A percentile compares a stretch with the other conserved stretches of the same genome.
These are phyloP conservation scores for Bruguiera sexangula DNA, from an alignment of 345 rosid species.

Conservation along the genomic window DNA sequence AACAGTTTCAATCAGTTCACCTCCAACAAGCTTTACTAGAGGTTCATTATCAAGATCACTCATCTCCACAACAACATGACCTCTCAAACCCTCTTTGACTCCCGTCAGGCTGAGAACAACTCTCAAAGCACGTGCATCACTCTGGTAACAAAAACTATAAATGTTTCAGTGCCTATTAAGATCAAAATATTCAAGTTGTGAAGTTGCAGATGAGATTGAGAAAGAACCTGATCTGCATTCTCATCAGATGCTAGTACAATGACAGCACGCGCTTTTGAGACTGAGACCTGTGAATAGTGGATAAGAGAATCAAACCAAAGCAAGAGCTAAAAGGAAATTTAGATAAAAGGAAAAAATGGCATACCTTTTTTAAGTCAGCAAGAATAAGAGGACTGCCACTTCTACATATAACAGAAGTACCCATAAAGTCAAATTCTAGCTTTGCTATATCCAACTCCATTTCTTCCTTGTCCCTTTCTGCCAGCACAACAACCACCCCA, in stretches of 20 bases:
- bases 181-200: slow-evolving; percentile 5
- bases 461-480: slow-evolving; percentile 93
- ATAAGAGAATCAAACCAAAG: slow-evolving; percentile 8
- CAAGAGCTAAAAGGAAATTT: background rate
- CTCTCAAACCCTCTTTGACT: slow-evolving; percentile 75
- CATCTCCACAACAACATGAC: slow-evolving; percentile 98
- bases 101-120: slow-evolving; percentile 87
- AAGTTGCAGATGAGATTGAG: slow-evolving; percentile 3
- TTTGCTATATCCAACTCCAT: slow-evolving; percentile 88
- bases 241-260: slow-evolving; percentile 86
- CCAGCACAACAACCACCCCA: slow-evolving; percentile 78
- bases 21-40: slow-evolving; percentile 94
- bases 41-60: slow-evolving; percentile 95
- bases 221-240: slow-evolving; percentile 86
- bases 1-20: slow-evolving; percentile 83
- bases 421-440: slow-evolving; percentile 88
- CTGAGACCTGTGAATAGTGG: slow-evolving; percentile 56
- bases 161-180: slow-evolving; percentile 16
- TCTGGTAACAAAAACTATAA: slow-evolving; percentile 37
- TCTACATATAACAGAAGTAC: slow-evolving; percentile 87
- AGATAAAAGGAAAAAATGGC: slow-evolving; percentile 2
- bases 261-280: slow-evolving; percentile 84
- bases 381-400: slow-evolving; percentile 89
- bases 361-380: slow-evolving; percentile 83
- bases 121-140: slow-evolving; percentile 91